Percentiles rank a stretch among this genome's conserved stretches.
Evolutionary conservation across 768 basidiomycete species (phyloP).

Genomic region (Pulveroboletus sp.): DNA sequence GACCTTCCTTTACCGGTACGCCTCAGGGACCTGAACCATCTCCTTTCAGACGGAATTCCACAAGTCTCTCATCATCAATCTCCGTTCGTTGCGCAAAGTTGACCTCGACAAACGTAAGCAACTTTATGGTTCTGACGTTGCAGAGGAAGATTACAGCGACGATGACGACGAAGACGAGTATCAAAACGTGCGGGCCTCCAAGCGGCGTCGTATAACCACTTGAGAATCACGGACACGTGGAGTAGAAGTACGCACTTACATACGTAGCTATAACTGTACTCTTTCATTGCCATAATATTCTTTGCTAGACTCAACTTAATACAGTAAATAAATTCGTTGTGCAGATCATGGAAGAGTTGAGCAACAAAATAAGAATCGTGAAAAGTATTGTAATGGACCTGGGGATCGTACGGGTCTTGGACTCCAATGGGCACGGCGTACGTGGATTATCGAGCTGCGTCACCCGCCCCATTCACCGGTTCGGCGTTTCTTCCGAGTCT

Average conservation of each 20-base stretch:
- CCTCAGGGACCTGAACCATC: background rate
- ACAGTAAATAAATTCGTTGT: constrained; percentile 18
- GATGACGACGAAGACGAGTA: constrained; percentile 35
- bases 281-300: constrained; percentile 26
- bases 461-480: background rate
- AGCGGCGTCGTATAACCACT: constrained; percentile 28
- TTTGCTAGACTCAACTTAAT: constrained; percentile 30
- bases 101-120: constrained; percentile 50
- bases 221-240: constrained; percentile 21
- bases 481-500: no score
- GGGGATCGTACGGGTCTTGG: background rate
- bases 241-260: constrained; percentile 21
- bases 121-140: constrained; percentile 38
- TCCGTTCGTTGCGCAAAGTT: constrained; percentile 58
- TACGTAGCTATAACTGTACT: constrained; percentile 25
- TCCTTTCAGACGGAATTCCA: constrained; percentile 60
- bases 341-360: constrained; percentile 12
- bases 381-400: background rate
- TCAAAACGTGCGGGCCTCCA: constrained; percentile 27
- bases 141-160: constrained; percentile 35
- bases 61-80: constrained; percentile 52
- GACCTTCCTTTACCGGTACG: background rate
- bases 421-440: background rate
- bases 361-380: background rate
- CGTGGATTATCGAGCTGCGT: background rate